Base-by-base conservation (phyloP, 495 filamentous ascomycete genomes). In the Mytilinidion resinicola region DNA sequence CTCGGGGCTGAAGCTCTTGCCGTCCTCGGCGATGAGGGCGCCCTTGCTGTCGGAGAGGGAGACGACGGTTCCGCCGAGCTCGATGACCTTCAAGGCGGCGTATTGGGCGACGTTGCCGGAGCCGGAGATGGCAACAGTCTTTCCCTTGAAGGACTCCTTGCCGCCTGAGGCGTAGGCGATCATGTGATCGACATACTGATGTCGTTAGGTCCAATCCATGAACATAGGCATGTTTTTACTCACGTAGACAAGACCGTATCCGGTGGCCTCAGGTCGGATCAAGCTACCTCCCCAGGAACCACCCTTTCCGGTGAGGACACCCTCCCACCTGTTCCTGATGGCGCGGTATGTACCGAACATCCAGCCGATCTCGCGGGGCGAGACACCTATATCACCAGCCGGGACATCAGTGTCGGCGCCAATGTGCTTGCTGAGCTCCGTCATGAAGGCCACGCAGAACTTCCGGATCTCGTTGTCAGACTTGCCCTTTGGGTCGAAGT, bases 401-500 rank as follows among this genome's bases (percentile, higher is more conserved):
- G 93, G 89, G 35, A 98, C 89, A 70, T 98, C 91, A 54, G 91
- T 96, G 72, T 95, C 86, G 67, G 91, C 90, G 61, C 93, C 93
- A 67, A 98, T 97, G 80, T 98, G 91, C 76, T 88, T 88, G 79
- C 79, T 85, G 39, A 98, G 83, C 78, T 96, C 87, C 56, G 85
- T 84, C 93, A 98, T 97, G 81, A 97, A 98, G 58, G 90, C 75
- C 42, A 87, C 83, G 78, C 93, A 98, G 85, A 98, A 98, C 63
- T 89, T 89, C 62, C 93, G 89, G 79, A 98, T 97, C 81, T 98
- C 93, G 70, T 83, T 87, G 74, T 98, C 92, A 55, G 85, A 86
- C 82, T 96, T 98, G 79, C 91, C 91, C 83, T 98, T 98, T 72
- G 93, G 93, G 79, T 98, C 91, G 74, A 98, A 98, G 80, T 98